phyloP scores from a whole-genome alignment of 208 protist species.

The Wallacemonas sp. region DNA sequence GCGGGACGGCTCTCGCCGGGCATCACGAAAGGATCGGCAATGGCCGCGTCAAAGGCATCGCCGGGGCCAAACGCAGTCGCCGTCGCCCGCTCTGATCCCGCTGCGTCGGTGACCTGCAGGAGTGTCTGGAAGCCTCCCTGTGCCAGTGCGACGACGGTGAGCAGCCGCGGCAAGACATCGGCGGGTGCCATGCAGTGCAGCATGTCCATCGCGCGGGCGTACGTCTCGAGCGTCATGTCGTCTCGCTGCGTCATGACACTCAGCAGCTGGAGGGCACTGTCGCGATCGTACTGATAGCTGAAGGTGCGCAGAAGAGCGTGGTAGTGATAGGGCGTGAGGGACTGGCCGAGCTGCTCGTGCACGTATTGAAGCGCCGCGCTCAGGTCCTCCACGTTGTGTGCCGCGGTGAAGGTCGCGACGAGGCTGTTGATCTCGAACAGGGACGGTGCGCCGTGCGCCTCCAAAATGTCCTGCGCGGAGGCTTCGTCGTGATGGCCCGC shows the following conservation, averaged over 20 bases:
- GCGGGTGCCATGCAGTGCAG: constrained; percentile 60
- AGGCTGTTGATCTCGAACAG: constrained; percentile 74
- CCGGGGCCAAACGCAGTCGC: constrained; percentile 36
- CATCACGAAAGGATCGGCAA: constrained; percentile 17
- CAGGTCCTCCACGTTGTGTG: constrained; percentile 71
- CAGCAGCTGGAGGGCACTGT: constrained; percentile 76
- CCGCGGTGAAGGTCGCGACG: constrained; percentile 58
- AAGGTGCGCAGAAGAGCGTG: constrained; percentile 82
- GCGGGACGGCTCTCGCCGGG: not conserved
- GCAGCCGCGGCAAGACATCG: constrained; percentile 52
- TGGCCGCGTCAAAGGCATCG: constrained; percentile 16
- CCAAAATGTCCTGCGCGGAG: too few relatives aligned
- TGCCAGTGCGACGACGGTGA: constrained; percentile 42
- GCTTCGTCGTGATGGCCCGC: not conserved
- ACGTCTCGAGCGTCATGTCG: constrained; percentile 62
- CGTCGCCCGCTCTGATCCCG: constrained; percentile 42
- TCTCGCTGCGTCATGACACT: constrained; percentile 65
- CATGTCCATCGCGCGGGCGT: constrained; percentile 69
- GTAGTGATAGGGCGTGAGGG: constrained; percentile 68
- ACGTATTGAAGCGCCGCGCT: constrained; percentile 74
- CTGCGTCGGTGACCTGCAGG: constrained; percentile 28
- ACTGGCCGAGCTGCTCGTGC: constrained; percentile 62
- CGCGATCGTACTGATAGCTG: constrained; percentile 64
- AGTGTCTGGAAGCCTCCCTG: constrained; percentile 57
- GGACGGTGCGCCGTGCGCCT: too few relatives aligned